Conservation (phyloP, 192 early-diverging fungal species). For the Lobulomyces angularis region DNA sequence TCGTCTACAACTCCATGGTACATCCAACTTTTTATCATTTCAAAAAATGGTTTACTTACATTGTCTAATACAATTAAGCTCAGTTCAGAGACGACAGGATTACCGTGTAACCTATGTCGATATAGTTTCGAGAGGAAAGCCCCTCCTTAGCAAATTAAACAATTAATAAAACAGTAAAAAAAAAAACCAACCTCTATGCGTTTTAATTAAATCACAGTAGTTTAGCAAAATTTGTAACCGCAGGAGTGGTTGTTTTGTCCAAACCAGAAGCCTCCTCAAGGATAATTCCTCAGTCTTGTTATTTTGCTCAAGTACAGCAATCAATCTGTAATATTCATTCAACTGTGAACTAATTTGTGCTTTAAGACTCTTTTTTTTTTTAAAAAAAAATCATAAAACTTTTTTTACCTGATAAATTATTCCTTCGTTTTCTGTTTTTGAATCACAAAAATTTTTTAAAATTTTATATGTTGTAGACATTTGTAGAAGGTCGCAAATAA, state of each 20-base stretch:
- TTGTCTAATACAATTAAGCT: conserved; percentile 60
- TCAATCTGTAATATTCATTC: too few species aligned
- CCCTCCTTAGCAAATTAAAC: conserved; percentile 51
- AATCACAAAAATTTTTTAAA: too few species aligned
- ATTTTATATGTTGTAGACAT: too few species aligned
- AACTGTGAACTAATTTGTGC: too few species aligned
- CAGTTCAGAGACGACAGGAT: conserved; percentile 74
- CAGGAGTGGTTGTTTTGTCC: conserved; percentile 69
- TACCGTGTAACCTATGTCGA: conserved; percentile 76
- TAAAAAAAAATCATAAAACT: too few species aligned
- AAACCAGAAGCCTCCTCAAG: conserved; percentile 71
- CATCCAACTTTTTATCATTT: conserved; percentile 82
- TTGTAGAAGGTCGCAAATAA: too few species aligned
- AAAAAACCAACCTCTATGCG: too few species aligned
- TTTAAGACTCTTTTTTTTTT: too few species aligned
- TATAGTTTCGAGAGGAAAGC: conserved; percentile 63
- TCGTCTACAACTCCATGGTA: conserved; percentile 89
- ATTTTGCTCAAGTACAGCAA: too few species aligned
- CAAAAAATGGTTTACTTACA: conserved; percentile 78
- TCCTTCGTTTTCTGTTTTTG: too few species aligned
- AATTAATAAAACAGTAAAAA: neutral
- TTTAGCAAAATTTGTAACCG: conserved; percentile 69
- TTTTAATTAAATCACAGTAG: too few species aligned
- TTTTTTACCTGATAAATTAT: too few species aligned
- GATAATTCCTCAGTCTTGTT: conserved; percentile 57